Evolutionary conservation across 2,329 filamentous ascomycete genomes (phyloP).

Genomic region (Simplicillium sp.): DNA sequence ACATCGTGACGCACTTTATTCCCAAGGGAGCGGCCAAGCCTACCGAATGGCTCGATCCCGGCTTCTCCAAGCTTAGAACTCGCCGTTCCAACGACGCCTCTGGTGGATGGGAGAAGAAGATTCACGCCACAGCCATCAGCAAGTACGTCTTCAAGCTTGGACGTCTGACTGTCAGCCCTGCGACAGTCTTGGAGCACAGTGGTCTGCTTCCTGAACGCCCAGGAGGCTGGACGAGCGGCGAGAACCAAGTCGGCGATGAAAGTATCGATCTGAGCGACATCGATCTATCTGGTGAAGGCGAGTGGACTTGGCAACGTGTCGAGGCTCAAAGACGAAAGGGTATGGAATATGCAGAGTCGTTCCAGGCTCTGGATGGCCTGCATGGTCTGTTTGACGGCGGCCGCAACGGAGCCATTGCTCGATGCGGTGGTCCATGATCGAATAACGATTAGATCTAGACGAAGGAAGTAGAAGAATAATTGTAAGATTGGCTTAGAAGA

Average conservation of each 20-base stretch:
- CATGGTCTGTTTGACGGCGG: conserved; percentile 44
- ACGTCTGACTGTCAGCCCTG: conserved; percentile 74
- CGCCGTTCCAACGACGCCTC: conserved; percentile 25
- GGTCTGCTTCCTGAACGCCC: conserved; percentile 68
- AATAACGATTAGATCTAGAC: not conserved
- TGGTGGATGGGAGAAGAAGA: conserved; percentile 47
- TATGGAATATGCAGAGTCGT: conserved; percentile 43
- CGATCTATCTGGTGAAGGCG: conserved; percentile 21
- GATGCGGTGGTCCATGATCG: conserved; percentile 31
- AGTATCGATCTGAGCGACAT: conserved; percentile 26
- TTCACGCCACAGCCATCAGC: conserved; percentile 63
- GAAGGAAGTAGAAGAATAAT: not conserved
- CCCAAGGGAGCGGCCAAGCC: conserved; percentile 49
- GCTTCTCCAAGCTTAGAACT: conserved; percentile 30
- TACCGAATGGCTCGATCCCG: conserved; percentile 39
- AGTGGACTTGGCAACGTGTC: conserved; percentile 50
- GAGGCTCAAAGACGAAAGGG: conserved; percentile 47
- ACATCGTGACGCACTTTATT: conserved; percentile 66
- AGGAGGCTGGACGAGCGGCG: conserved; percentile 48
- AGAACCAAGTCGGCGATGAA: conserved; percentile 29
- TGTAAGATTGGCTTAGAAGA: not conserved
- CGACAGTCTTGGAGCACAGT: conserved; percentile 61
- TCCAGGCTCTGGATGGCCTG: conserved; percentile 46
- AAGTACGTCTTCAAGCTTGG: conserved; percentile 81
- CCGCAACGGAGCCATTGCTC: conserved; percentile 39